Percentiles rank a stretch among this genome's conserved stretches.
phyloP scores from a whole-genome alignment of 306 rosid genomes.

The Heteromeles arbutifolia region DNA sequence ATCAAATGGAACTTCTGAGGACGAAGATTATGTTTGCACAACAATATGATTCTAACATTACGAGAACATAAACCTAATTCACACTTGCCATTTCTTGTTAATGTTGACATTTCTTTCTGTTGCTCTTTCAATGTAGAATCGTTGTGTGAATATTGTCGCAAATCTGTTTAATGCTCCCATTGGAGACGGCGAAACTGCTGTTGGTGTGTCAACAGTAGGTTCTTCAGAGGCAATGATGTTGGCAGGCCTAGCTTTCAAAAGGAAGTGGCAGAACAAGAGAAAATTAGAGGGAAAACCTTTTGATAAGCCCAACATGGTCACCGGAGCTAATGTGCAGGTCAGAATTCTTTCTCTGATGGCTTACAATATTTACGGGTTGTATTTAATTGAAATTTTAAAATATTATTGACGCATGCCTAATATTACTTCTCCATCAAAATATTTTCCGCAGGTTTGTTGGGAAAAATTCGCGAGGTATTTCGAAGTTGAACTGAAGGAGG shows the following conservation, averaged over 20 bases:
- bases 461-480: slow-evolving; percentile 93
- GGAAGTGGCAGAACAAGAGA: slow-evolving; percentile 78
- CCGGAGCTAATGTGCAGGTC: slow-evolving; percentile 95
- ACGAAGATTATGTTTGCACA: too few relatives aligned
- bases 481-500: slow-evolving; percentile 95
- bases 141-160: slow-evolving; percentile 93
- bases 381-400: neutral
- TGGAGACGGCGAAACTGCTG: slow-evolving; percentile 54
- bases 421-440: neutral
- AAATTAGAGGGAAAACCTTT: slow-evolving; percentile 64
- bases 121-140: slow-evolving; percentile 44
- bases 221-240: slow-evolving; percentile 96
- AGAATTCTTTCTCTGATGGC: neutral
- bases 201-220: slow-evolving; percentile 91
- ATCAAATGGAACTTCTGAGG: too few relatives aligned
- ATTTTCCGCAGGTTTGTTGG: slow-evolving; percentile 75
- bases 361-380: neutral
- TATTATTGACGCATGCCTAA: neutral
- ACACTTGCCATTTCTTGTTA: neutral
- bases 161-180: slow-evolving; percentile 65
- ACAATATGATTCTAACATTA: neutral
- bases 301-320: slow-evolving; percentile 85
- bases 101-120: neutral
- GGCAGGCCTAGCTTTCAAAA: slow-evolving; percentile 85
- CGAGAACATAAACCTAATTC: neutral